Conservation (phyloP, 305 asterid genomes). For the Lippia alba region DNA sequence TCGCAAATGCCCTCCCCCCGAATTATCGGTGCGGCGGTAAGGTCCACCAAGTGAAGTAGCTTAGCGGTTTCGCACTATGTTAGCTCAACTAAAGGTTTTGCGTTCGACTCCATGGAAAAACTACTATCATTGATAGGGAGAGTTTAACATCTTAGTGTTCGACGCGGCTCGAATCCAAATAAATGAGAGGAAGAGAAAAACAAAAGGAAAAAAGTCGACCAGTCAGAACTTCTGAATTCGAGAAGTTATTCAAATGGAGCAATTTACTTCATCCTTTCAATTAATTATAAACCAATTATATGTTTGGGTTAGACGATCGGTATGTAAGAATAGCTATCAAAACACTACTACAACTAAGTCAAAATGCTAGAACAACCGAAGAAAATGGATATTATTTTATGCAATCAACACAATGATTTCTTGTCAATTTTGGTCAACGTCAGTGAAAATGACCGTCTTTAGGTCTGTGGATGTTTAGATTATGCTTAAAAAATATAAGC, state of each 20-base stretch:
- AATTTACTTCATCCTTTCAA: background rate
- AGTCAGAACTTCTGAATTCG: background rate
- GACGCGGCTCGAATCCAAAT: too few relatives aligned
- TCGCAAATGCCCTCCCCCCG: background rate
- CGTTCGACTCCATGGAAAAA: too few relatives aligned
- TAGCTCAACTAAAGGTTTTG: too few relatives aligned
- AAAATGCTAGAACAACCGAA: conserved; percentile 32
- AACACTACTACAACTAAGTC: background rate
- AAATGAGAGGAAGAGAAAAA: too few relatives aligned
- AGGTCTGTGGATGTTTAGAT: conserved; percentile 11
- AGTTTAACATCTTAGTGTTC: too few relatives aligned
- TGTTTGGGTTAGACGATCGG: background rate
- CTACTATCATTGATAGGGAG: too few relatives aligned
- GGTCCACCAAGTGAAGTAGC: background rate
- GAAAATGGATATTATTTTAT: conserved; percentile 17
- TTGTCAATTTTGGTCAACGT: conserved; percentile 31
- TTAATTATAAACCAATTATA: background rate
- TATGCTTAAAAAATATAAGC: conserved; percentile 14
- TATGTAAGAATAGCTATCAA: background rate
- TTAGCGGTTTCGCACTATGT: too few relatives aligned
- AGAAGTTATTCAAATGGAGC: background rate
- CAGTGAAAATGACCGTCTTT: conserved; percentile 23
- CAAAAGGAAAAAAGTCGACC: background rate
- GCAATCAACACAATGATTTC: conserved; percentile 23
- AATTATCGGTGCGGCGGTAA: too few relatives aligned